Percentiles rank a stretch among this genome's conserved stretches.
Evolutionary conservation across 768 basidiomycete species (phyloP).

Genomic region (Lactifluus subvellereus): DNA sequence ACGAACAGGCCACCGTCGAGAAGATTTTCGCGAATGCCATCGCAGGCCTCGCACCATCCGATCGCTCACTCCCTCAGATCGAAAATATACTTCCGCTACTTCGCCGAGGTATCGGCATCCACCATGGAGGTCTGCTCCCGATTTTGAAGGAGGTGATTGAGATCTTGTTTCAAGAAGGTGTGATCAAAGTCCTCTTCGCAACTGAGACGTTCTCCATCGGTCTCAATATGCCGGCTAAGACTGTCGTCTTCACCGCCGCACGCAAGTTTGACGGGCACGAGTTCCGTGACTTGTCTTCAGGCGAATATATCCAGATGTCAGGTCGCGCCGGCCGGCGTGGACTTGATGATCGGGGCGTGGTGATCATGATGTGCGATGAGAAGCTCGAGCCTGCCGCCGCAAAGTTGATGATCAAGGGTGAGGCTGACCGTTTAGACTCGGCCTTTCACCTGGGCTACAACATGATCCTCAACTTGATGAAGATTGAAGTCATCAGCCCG

Average conservation of each 20-base stretch:
- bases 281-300: constrained; percentile 86
- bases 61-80: constrained; percentile 90
- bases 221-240: constrained; percentile 99
- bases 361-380: constrained; percentile 99
- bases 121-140: constrained; percentile 95
- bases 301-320: constrained; percentile 99
- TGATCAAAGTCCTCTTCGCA: constrained; percentile 97
- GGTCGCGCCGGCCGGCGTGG: constrained; percentile 97
- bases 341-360: constrained; percentile 95
- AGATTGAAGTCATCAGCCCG: constrained; percentile 96
- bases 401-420: constrained; percentile 96
- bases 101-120: constrained; percentile 93
- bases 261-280: constrained; percentile 96
- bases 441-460: constrained; percentile 99
- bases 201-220: constrained; percentile 99
- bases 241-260: constrained; percentile 93
- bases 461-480: constrained; percentile 97
- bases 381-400: constrained; percentile 90
- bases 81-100: constrained; percentile 87
- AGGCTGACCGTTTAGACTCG: constrained; percentile 93
- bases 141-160: constrained; percentile 99
- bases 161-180: constrained; percentile 95
- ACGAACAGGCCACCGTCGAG: constrained; percentile 82
- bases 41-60: constrained; percentile 77
- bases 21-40: constrained; percentile 95